Base-by-base conservation (phyloP, 495 filamentous ascomycete genomes). In the Cryomyces minteri region DNA sequence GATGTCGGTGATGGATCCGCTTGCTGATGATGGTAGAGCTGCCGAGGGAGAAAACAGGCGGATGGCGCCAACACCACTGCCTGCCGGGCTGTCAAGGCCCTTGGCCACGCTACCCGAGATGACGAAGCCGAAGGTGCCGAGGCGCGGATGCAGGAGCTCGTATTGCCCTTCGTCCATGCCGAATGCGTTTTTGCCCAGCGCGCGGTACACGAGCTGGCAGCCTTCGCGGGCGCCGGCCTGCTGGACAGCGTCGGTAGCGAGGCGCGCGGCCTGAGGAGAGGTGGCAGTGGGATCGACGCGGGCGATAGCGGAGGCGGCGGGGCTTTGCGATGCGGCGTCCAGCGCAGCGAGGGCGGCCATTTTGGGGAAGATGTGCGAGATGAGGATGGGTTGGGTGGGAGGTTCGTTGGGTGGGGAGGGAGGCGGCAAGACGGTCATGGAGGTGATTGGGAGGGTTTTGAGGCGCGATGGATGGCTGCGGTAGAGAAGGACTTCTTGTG, bases 281-380 rank as follows among this genome's bases (percentile, higher is more conserved):
- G 67, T 62, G 0, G 64, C 55, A 6, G 67, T 62, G 6, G 71
- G 64, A 58, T 61, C 45, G 53, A 43, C 42, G 6, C 50, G 58
- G 1, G 60, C 53, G n/a, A 76, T 50, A 55, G 31, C 55, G 45
- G 45, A 68, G 59, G 45, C 67, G 37, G 45, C 61, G 54, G 50
- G 67, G 50, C 43, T 67, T 48, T 44, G 71, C 63, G 61, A 62
- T 25, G 77, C 73, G 31, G 74, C 67, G 14, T 84, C 80, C 33
- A 82, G 67, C 4, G 77, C 80, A 39, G 83, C 71, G 52, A 80
- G 76, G 4, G 79, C 71, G 1, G 83, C 82, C 10, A 76, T 67
- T 25, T 70, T 66, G 0, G 83, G 80, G 59, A 80, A 83, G 31
- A 88, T 69, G n/a, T 76, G 67, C 0, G 79, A 74, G n/a, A 87